A percentile compares a stretch with the other conserved stretches of the same genome.
Conservation (phyloP, 768 basidiomycete species). For the Amanita pseudoporphyria region DNA sequence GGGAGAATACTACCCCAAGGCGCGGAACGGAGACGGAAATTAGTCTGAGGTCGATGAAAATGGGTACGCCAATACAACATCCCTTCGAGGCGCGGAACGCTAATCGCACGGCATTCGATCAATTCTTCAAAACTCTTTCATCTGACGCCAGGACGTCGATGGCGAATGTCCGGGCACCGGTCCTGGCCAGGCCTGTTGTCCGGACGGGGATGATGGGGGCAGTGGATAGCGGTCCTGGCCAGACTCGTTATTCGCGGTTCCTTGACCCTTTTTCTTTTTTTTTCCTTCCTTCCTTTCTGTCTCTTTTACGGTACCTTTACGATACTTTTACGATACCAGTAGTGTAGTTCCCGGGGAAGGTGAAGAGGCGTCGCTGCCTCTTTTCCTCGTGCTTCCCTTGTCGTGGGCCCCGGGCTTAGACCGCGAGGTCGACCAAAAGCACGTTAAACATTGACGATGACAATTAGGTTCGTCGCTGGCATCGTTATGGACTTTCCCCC, state of each 20-base stretch:
- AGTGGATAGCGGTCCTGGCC: background rate
- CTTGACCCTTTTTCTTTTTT: background rate
- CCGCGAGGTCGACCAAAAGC: background rate
- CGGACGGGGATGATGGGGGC: background rate
- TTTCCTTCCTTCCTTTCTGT: background rate
- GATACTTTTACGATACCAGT: background rate
- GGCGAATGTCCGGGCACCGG: background rate
- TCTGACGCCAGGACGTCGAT: background rate
- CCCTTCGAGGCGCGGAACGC: background rate
- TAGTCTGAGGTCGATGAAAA: background rate
- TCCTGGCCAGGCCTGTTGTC: background rate
- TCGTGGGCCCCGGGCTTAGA: constrained; percentile 2
- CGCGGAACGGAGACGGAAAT: background rate
- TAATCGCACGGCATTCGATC: background rate
- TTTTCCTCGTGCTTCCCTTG: constrained; percentile 1
- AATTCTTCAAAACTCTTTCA: background rate
- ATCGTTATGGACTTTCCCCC: background rate
- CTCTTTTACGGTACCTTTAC: background rate
- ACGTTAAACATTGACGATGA: background rate
- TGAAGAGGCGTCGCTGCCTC: background rate
- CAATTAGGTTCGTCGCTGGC: background rate
- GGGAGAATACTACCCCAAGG: no score
- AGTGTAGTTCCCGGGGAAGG: background rate
- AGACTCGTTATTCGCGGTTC: background rate
- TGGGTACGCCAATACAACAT: background rate